phyloP scores from a whole-genome alignment of 2,329 filamentous ascomycete genomes.

The Aspergillus sergii region DNA sequence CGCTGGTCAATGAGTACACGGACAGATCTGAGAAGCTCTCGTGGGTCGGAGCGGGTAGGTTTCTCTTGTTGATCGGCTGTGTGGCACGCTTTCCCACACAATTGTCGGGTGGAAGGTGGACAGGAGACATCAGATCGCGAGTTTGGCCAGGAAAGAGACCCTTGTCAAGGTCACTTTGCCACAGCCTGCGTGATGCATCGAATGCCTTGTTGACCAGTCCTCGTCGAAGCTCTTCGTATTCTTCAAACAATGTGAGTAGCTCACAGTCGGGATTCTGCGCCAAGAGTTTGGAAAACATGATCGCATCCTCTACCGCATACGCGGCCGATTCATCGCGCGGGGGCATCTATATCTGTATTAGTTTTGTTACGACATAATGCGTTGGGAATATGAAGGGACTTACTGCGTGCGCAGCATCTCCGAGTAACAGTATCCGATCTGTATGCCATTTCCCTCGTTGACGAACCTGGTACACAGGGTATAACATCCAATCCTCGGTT shows the following conservation, averaged over 20 bases:
- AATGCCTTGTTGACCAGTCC: conserved; percentile 40
- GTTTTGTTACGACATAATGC: background rate
- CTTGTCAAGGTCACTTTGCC: conserved; percentile 10
- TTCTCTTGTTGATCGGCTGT: background rate
- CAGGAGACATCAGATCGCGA: conserved; percentile 8
- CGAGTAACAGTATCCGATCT: conserved; percentile 41
- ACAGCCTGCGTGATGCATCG: conserved; percentile 17
- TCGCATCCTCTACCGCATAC: conserved; percentile 44
- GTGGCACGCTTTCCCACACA: background rate
- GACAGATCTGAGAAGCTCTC: conserved; percentile 14
- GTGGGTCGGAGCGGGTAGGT: conserved; percentile 6
- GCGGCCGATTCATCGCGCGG: conserved; percentile 46
- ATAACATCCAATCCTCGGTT: conserved; percentile 39
- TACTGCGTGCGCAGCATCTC: conserved; percentile 49
- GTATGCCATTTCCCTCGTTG: conserved; percentile 40
- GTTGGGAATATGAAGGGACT: conserved; percentile 11
- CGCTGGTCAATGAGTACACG: conserved; percentile 9
- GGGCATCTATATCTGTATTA: conserved; percentile 37
- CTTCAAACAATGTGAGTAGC: conserved; percentile 27
- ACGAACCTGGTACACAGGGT: conserved; percentile 42
- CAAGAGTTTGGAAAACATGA: conserved; percentile 41
- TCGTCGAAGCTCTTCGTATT: conserved; percentile 37
- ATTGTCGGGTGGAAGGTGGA: background rate
- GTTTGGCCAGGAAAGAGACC: conserved; percentile 8
- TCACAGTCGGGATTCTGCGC: conserved; percentile 28